Evolutionary conservation across 768 basidiomycete species (phyloP).

Genomic region (Pholiota molesta): DNA sequence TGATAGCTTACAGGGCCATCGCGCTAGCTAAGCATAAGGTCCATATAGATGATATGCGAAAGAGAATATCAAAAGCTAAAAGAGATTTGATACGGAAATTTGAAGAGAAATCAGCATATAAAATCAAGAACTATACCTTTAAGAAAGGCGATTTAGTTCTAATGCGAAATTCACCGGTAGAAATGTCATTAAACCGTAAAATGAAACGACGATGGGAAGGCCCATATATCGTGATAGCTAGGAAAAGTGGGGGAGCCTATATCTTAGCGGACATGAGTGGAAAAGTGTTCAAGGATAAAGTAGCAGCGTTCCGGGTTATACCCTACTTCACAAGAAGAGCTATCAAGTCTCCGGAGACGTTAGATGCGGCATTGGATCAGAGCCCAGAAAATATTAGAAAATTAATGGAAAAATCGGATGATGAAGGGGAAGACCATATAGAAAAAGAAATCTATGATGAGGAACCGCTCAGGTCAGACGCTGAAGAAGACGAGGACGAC

Average conservation of each 20-base stretch:
- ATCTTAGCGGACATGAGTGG: conserved; percentile 20
- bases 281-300: conserved; percentile 11
- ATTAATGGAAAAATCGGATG: not conserved
- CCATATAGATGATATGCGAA: conserved; percentile 23
- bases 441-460: not conserved
- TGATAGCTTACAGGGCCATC: conserved; percentile 23
- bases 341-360: not conserved
- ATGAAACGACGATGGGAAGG: conserved; percentile 27
- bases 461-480: not conserved
- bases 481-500: not conserved
- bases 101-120: conserved; percentile 1
- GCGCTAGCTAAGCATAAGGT: conserved; percentile 23
- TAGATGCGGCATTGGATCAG: not conserved
- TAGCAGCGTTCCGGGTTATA: conserved; percentile 14
- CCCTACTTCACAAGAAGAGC: conserved; percentile 14
- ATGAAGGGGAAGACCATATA: not conserved
- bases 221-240: conserved; percentile 27
- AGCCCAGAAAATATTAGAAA: not conserved
- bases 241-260: conserved; percentile 20
- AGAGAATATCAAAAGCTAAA: conserved; percentile 6
- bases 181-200: conserved; percentile 25
- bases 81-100: not conserved
- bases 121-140: conserved; percentile 1
- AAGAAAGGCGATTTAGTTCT: conserved; percentile 9
- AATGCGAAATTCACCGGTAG: conserved; percentile 12